phyloP scores from a whole-genome alignment of 179 eudicot species.

The Silene coronaria region DNA sequence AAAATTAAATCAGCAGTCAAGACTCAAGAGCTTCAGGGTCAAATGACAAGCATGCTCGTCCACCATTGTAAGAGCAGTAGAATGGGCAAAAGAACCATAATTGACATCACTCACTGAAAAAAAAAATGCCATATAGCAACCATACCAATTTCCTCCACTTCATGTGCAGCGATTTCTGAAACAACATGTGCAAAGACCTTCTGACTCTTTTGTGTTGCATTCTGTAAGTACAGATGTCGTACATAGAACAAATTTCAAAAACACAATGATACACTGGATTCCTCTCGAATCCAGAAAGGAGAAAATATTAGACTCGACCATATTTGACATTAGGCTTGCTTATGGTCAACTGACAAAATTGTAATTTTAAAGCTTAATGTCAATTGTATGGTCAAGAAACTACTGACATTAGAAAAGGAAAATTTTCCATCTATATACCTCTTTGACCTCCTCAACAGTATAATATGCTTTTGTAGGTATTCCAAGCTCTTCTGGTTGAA shows the following conservation, averaged over 20 bases:
- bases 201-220: constrained; percentile 96
- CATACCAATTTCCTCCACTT: constrained; percentile 94
- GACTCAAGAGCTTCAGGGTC: neutral
- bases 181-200: constrained; percentile 88
- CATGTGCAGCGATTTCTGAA: constrained; percentile 95
- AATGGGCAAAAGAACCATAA: neutral
- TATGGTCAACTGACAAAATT: neutral
- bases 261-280: neutral
- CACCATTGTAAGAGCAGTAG: neutral
- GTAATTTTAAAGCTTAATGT: neutral
- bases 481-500: constrained; percentile 94
- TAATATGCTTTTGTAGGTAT: constrained; percentile 95
- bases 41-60: neutral
- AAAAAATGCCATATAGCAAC: neutral
- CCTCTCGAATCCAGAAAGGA: neutral
- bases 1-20: neutral
- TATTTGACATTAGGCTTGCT: neutral
- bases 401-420: neutral
- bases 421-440: constrained; percentile 42
- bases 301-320: neutral
- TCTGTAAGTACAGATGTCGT: constrained; percentile 38
- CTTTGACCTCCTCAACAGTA: constrained; percentile 97
- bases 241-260: neutral
- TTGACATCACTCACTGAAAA: neutral
- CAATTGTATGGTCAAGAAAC: neutral